Base-by-base conservation (phyloP, 805 yeast species). In the Candida suzukii region DNA sequence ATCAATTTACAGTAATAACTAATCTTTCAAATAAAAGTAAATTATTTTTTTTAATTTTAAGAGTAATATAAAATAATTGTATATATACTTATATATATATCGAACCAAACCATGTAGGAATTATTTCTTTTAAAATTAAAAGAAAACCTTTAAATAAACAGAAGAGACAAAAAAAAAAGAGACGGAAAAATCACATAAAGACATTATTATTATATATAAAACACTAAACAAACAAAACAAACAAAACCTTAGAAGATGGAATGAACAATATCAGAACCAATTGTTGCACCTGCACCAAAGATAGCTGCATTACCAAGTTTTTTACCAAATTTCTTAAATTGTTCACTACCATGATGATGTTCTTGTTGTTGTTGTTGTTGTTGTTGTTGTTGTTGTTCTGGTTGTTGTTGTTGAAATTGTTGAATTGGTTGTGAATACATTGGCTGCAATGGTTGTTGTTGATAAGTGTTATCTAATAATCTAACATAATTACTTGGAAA, bases 231-330 rank as follows among this genome's bases (percentile, higher is more conserved):
- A 18, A 13, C 9, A 19, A 19, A 3, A 7, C 17, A 19, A 12
- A 8, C 5, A 26, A 12, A 19, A 17, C 14, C 6, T 57, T 67
- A 82, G 51, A 84, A 81, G 45, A 84, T 84, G 35, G 83, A 73
- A 61, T 88, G 80, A 41, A 91, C 87, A 37, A 93, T 48, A 55
- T 90, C 91, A 38, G 88, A 73, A 56, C 98, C 98, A 42, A 91
- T 70, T 1, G 96, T 83, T 26, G 98, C 96, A 70, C 98, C 98
- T 6, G 97, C 98, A 64, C 97, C 98, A 50, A 88, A 91, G 41
- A 91, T 80, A 31, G 95, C 95, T n/a, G 97, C 97, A 51, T 88
- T 80, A 46, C 96, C 97, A 43, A 91, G 68, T 63, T 88, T 83
- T 42, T 86, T 72, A 20, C 97, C 97, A 52, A 87, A 79, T 56